Evolutionary conservation across 2,329 filamentous ascomycete species (phyloP).

Genomic region (Aspergillus piperis): DNA sequence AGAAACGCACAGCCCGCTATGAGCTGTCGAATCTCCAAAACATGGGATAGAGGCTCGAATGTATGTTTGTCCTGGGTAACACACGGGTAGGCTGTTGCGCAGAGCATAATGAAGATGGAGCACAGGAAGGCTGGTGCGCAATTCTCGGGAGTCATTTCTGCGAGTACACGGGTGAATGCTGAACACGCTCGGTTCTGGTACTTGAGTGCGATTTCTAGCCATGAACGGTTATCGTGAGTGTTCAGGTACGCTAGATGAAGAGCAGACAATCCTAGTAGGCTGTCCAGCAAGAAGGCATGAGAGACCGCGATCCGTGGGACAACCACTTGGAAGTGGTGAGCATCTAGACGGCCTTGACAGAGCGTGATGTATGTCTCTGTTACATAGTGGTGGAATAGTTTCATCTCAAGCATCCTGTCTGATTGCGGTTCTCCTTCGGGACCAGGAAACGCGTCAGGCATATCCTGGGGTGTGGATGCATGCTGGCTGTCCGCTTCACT

Average conservation of each 20-base stretch:
- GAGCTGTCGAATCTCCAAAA: constrained; percentile 32
- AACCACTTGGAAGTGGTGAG: constrained; percentile 36
- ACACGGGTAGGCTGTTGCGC: constrained; percentile 35
- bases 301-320: constrained; percentile 43
- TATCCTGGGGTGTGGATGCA: constrained; percentile 25
- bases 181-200: constrained; percentile 41
- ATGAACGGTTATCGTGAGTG: constrained; percentile 31
- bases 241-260: constrained; percentile 47
- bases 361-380: constrained; percentile 39
- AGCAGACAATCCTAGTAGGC: constrained; percentile 47
- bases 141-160: constrained; percentile 43
- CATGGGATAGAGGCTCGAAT: constrained; percentile 29
- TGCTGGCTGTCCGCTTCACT: constrained; percentile 29
- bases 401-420: constrained; percentile 37
- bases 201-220: constrained; percentile 37
- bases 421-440: constrained; percentile 19
- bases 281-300: constrained; percentile 48
- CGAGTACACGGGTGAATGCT: constrained; percentile 36
- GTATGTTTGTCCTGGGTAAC: constrained; percentile 27
- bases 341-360: constrained; percentile 31
- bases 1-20: constrained; percentile 35
- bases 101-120: constrained; percentile 44
- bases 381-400: constrained; percentile 42
- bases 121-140: constrained; percentile 46
- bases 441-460: constrained; percentile 8